These are phyloP conservation scores for Nematocida ausubeli DNA, from an alignment of 371 early-diverging fungal genomes.

Conservation along the genomic window DNA sequence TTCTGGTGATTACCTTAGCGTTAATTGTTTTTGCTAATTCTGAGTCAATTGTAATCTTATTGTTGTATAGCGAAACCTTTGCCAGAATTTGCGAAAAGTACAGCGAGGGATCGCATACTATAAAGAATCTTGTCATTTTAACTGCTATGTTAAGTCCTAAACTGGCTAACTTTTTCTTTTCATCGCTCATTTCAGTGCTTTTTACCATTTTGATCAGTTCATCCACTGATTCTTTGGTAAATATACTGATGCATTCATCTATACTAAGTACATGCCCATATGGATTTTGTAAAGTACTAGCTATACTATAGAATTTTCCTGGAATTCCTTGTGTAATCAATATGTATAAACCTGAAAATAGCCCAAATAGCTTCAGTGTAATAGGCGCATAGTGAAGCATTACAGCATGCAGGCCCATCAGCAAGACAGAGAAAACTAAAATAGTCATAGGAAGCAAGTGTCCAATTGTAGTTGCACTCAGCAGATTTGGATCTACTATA, in stretches of 20 bases:
- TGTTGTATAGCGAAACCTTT: background rate
- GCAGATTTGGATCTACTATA: background rate
- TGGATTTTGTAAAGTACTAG: no score
- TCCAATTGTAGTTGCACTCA: background rate
- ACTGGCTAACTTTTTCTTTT: no score
- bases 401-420: background rate
- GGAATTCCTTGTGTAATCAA: background rate
- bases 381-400: conserved; percentile 1
- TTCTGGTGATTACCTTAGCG: background rate
- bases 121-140: no score
- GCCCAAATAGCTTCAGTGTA: background rate
- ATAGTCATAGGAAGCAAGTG: background rate
- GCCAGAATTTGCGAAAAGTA: background rate
- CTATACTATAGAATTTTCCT: background rate
- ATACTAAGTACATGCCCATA: no score
- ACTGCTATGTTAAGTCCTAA: no score
- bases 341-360: background rate
- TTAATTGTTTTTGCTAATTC: background rate
- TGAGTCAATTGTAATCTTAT: background rate
- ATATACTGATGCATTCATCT: no score
- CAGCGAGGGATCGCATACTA: no score
- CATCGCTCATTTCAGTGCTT: no score
- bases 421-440: background rate
- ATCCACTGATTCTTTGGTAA: no score
- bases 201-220: no score